Evolutionary conservation across 1,139 yeast genomes (phyloP), one percentile per base, ranked within the genome.

Genomic region (Kazachstania sp.): DNA sequence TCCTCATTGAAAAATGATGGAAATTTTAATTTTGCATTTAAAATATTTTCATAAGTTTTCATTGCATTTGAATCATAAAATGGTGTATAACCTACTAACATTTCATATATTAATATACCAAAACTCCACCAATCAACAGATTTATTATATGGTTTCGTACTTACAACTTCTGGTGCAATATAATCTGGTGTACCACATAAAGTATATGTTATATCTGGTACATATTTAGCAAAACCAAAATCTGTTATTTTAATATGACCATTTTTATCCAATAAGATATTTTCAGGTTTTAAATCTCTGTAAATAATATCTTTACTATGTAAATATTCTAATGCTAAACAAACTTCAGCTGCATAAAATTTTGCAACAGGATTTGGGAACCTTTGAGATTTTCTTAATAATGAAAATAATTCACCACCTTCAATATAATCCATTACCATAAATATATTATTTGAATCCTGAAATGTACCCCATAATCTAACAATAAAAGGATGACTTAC

Each of bases 111-210:
- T 54, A 90, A 75, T 44, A 90, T 86, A 13, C 97, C 97, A 57
- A 90, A 79, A 5, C 95, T 86, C 97, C 97, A 92, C 97, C 97
- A 92, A 68, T 92, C 97, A 34, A 92, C 97, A 13, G 95, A 83
- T 68, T 90, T 90, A 70, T 90, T 90, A 71, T 92, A 92, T 2
- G 97, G 96, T 65, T 88, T 88, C 13, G 97, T 85, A 39, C 96
- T 88, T 45, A 92, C 94, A 30, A 90, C 97, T 66, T 90, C 97
- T 2, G 97, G 97, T 1, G 97, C 97, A 61, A 90, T 90, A 67
- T 90, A 90, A 66, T 90, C 97, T 0, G 97, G 97, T 2, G 97
- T 90, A 43, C 97, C 97, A 71, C 97, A 90, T 55, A 90, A 75
- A 0, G 97, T 90, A 77, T 88, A 90, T 11, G 97, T 90, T 26